Evolutionary conservation across 192 early-diverging fungal genomes (phyloP), one percentile per base, ranked within the genome.

Genomic region (Geranomyces michiganensis): DNA sequence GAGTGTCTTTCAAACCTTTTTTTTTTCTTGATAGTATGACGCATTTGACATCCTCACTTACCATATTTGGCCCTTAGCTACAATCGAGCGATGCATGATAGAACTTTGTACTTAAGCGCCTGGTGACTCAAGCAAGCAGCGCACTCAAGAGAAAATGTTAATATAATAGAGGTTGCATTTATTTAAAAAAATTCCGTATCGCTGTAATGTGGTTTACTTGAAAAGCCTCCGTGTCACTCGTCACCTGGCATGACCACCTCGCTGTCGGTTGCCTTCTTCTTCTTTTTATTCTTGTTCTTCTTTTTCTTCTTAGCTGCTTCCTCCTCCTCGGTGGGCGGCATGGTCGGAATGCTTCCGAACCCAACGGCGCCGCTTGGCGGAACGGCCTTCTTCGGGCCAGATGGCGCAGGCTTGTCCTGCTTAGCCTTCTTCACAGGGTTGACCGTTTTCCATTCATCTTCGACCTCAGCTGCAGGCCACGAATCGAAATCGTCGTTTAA

Each of bases 241-340:
- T 61, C 56, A 12, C 69, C 69, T 26, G 69, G 69, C 69, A 70
- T 62, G 14, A 61, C 74, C 45, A 56, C 67, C 22, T 19, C 58
- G 15, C 22, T 19, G 7, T 60, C 58, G 6, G 55, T 47, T 15
- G 27, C 66, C 29, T 41, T 66, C 47, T 62, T 67, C 67, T 70
- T 67, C 68, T 74, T 75, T 70, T 82, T 82, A 63, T 77, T 79
- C 61, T 79, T 79, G 47, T 82, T 82, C 62, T 77, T 79, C 72
- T 82, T 82, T 46, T 82, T 82, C 72, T 82, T 82, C 51, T 74
- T 73, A 47, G 72, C 69, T 47, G 63, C 77, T 49, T 58, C 77
- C 46, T 73, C 71, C 5, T 46, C 62, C 33, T 58, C 56, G 9
- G 24, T 49, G 12, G 15, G 19, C 15, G 71, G 49, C 51, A 56